Conservation (phyloP, 2,329 filamentous ascomycete genomes). For the Mycosphaerella arachidis region DNA sequence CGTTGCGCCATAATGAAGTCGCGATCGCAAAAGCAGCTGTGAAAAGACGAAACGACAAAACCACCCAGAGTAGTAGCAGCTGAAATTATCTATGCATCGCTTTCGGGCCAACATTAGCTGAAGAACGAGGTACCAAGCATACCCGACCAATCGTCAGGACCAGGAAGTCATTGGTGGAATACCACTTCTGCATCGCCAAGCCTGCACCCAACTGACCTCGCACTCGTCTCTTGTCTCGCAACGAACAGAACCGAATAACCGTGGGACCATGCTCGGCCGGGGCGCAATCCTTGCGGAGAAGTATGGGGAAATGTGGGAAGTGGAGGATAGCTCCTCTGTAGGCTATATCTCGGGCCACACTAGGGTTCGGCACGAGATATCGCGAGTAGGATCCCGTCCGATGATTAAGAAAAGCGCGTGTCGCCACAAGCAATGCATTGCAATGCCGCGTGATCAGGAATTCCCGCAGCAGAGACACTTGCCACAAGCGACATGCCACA, state of each 20-base stretch:
- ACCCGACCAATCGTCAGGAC: not conserved
- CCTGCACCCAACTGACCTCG: not conserved
- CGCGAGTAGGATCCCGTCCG: conserved; percentile 3
- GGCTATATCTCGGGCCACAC: not conserved
- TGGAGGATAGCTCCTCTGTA: not conserved
- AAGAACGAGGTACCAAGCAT: not conserved
- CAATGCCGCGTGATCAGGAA: not conserved
- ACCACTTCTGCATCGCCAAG: not conserved
- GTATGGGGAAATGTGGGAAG: conserved; percentile 2
- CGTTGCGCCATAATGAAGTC: not conserved
- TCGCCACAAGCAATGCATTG: not conserved
- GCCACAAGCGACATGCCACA: conserved; percentile 36
- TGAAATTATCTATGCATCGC: conserved; percentile 8
- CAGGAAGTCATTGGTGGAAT: conserved; percentile 14
- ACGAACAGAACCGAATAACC: not conserved
- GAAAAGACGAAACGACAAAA: not conserved
- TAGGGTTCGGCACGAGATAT: not conserved
- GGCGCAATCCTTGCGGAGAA: conserved; percentile 8
- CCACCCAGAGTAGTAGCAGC: not conserved
- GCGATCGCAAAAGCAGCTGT: not conserved
- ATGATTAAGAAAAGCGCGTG: conserved; percentile 2
- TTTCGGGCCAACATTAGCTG: conserved; percentile 10
- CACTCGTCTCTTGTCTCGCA: not conserved
- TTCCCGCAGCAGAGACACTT: conserved; percentile 6
- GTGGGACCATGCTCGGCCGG: not conserved